Evolutionary conservation across 1,284 basidiomycete genomes (phyloP), one percentile per base, ranked within the genome.

Genomic region (Boletellus deceptivus): DNA sequence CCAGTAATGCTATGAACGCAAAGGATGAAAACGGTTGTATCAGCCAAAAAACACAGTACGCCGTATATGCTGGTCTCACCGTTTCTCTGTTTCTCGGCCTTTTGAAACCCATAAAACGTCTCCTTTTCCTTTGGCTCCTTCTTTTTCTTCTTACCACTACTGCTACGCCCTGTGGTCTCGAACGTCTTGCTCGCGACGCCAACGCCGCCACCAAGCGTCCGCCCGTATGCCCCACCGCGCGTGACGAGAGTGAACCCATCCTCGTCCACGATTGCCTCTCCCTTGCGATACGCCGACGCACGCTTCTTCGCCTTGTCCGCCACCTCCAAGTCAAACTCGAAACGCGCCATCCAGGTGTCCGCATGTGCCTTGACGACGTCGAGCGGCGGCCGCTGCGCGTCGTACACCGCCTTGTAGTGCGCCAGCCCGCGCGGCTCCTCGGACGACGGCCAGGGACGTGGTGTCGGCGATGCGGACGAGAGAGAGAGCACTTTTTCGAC

Each of bases 181-280:
- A 91, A 91, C 47, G 71, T 70, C 65, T 88, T 87, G 64, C 78
- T 89, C 24, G 90, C 89, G 27, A 93, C 87, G 3, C 75, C 80
- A 17, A 91, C 86, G 1, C 87, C 88, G 9, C 89, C 89, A 31
- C 89, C 90, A 3, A 90, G 71, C 0, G 91, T 91, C 62, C 91
- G 79, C 3, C 93, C 92, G 62, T 93, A 93, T 24, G 87, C 86
- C 7, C 93, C 93, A 9, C 91, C 90, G 27, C 92, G 78, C 22
- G 87, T 89, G 27, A 96, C 93, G 10, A 95, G 79, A 11, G 91
- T 94, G 68, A 95, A 96, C 1, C 93, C 93, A 58, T 96, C 93
- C 56, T 91, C 91, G 68, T 96, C 93, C 43, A 94, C 89, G 50
- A 94, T 79, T 11, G 89, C 88, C 63, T 90, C 88, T 27, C 89